A percentile compares a stretch with the other conserved stretches of the same genome.
These are phyloP conservation scores for Taiozyma sp. DNA, from an alignment of 1,139 yeast species.

Conservation along the genomic window DNA sequence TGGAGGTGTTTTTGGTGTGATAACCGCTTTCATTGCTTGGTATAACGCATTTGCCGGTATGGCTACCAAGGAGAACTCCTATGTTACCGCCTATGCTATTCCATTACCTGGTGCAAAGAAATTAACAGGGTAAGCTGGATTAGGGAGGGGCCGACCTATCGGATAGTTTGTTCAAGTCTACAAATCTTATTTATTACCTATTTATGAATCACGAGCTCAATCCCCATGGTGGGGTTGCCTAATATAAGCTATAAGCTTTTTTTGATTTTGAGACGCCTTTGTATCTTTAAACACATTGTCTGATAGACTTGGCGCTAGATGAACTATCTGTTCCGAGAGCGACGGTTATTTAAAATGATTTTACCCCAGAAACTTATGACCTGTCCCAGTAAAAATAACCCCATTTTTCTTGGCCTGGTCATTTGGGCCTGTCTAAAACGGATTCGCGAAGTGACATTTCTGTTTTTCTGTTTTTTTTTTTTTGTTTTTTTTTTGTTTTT, in stretches of 20 bases:
- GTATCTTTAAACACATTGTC: too few species aligned
- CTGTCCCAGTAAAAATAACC: too few species aligned
- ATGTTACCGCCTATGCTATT: conserved; percentile 50
- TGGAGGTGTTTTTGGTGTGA: conserved; percentile 63
- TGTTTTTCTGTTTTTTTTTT: too few species aligned
- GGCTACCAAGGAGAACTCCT: conserved; percentile 59
- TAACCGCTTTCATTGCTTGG: conserved; percentile 69
- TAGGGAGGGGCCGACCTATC: not conserved
- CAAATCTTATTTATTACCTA: not conserved
- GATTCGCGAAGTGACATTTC: too few species aligned
- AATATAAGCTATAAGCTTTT: not conserved
- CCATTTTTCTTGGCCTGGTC: too few species aligned
- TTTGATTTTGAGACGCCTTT: not conserved
- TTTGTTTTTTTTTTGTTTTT: too few species aligned
- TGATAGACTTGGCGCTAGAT: too few species aligned
- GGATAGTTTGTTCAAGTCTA: too few species aligned
- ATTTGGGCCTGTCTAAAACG: too few species aligned
- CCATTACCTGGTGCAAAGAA: conserved; percentile 37
- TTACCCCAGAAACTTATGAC: too few species aligned
- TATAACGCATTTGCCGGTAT: conserved; percentile 76
- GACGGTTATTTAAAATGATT: too few species aligned
- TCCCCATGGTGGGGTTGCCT: not conserved
- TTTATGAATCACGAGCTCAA: not conserved
- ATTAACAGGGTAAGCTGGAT: not conserved
- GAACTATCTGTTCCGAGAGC: too few species aligned